These are phyloP conservation scores for Coffea canephora DNA, from an alignment of 257 asterid species.

Conservation along the genomic window DNA sequence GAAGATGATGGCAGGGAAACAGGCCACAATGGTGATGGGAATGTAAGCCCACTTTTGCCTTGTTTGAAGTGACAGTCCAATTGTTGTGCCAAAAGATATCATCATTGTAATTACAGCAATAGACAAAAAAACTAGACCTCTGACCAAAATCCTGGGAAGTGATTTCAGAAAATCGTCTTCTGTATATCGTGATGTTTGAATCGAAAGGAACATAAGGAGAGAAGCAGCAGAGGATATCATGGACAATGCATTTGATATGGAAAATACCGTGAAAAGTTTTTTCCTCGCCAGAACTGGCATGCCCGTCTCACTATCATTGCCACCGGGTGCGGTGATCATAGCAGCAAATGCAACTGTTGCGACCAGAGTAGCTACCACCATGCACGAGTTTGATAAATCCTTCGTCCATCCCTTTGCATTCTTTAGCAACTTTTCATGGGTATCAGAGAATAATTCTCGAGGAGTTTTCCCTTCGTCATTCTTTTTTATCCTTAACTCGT, in stretches of 20 bases:
- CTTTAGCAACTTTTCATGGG: not conserved
- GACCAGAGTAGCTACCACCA: not conserved
- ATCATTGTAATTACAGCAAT: conserved; percentile 9
- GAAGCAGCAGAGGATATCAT: conserved; percentile 5
- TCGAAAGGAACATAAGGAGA: conserved; percentile 7
- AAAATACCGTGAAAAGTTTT: not conserved
- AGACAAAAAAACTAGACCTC: not conserved
- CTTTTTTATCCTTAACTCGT: not conserved
- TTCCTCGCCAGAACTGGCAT: not conserved
- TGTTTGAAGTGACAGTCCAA: not conserved
- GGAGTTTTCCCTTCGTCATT: not conserved
- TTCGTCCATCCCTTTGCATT: conserved; percentile 14
- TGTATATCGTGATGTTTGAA: conserved; percentile 1
- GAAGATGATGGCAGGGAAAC: not conserved
- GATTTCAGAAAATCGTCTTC: conserved; percentile 5
- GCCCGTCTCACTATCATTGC: not conserved
- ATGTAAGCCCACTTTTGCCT: not conserved
- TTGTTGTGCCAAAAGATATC: conserved; percentile 1
- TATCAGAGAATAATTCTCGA: not conserved
- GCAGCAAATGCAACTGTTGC: conserved; percentile 12
- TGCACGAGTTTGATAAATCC: conserved; percentile 16
- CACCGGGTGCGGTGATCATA: conserved; percentile 4
- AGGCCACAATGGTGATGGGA: conserved; percentile 2
- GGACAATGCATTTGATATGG: conserved; percentile 2
- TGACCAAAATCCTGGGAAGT: not conserved